Percentiles rank a stretch among this genome's conserved stretches.
These are phyloP conservation scores for Fagus sylvatica DNA, from an alignment of 306 rosid species.

Conservation along the genomic window DNA sequence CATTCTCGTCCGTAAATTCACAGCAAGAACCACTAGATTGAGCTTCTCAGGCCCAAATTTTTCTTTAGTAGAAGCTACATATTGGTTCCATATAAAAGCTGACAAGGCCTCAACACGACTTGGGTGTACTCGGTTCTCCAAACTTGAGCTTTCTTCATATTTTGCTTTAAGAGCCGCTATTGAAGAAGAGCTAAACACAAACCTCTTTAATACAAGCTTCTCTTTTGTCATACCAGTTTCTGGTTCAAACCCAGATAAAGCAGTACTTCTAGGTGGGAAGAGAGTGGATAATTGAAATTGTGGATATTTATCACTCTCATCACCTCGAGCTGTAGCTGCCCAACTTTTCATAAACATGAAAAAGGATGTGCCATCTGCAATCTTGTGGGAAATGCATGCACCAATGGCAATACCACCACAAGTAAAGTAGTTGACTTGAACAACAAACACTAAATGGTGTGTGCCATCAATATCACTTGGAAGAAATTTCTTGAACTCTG, in stretches of 20 bases:
- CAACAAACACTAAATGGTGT: not conserved
- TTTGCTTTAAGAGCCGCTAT: conserved; percentile 5
- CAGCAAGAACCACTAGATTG: conserved; percentile 1
- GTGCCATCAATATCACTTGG: no score
- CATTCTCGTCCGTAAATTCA: conserved; percentile 18
- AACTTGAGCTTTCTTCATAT: not conserved
- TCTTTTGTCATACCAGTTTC: conserved; percentile 4
- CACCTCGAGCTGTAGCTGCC: conserved; percentile 18
- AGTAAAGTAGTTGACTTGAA: conserved; percentile 21
- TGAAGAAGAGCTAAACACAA: conserved; percentile 16
- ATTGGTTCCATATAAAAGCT: conserved; percentile 14
- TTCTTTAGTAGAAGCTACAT: not conserved
- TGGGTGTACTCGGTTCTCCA: not conserved
- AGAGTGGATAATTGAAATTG: conserved; percentile 3
- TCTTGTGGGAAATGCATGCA: conserved; percentile 31
- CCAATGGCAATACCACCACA: conserved; percentile 31
- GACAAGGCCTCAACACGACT: not conserved
- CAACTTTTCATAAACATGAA: conserved; percentile 28
- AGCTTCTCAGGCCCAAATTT: not conserved
- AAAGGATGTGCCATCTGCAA: conserved; percentile 28
- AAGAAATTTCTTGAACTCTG: no score
- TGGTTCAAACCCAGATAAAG: not conserved
- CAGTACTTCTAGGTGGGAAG: conserved; percentile 11
- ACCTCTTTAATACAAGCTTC: conserved; percentile 14
- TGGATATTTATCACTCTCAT: not conserved